Evolutionary conservation across 2,329 filamentous ascomycete genomes (phyloP).

Genomic region (Fonsecaea multimorphosa): DNA sequence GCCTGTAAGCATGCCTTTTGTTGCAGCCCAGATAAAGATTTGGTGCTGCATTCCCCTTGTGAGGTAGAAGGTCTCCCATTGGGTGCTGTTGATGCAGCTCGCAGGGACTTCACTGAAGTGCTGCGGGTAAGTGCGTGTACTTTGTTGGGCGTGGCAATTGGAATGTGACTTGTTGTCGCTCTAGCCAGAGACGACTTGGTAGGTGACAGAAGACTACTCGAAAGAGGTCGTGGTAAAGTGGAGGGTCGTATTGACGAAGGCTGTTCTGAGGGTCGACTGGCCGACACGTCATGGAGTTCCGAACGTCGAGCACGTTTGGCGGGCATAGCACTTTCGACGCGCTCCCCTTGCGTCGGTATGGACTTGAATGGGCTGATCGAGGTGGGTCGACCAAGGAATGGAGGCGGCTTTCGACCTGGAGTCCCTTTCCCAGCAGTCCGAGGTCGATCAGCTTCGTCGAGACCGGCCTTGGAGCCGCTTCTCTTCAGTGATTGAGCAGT

Average conservation of each 20-base stretch:
- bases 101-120: conserved; percentile 61
- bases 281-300: conserved; percentile 72
- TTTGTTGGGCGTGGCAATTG: conserved; percentile 54
- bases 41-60: conserved; percentile 14
- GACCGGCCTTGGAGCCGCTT: conserved; percentile 66
- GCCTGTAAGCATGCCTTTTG: not conserved
- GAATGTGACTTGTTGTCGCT: conserved; percentile 60
- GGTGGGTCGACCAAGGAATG: conserved; percentile 42
- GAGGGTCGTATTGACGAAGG: conserved; percentile 22
- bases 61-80: conserved; percentile 43
- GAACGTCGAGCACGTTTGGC: conserved; percentile 75
- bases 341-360: conserved; percentile 40
- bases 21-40: conserved; percentile 4
- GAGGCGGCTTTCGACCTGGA: conserved; percentile 42
- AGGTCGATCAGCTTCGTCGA: conserved; percentile 63
- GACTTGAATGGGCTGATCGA: conserved; percentile 43
- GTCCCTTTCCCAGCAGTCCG: conserved; percentile 47
- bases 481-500: conserved; percentile 56
- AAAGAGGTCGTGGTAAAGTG: conserved; percentile 56
- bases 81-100: conserved; percentile 49
- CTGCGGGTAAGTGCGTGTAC: conserved; percentile 58
- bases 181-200: conserved; percentile 76
- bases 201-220: conserved; percentile 72
- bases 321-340: conserved; percentile 47
- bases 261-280: conserved; percentile 53